Percentiles rank a stretch among this genome's conserved stretches.
These are phyloP conservation scores for Cryphonectria carpinicola DNA, from an alignment of 2,329 filamentous ascomycete species.

Conservation along the genomic window DNA sequence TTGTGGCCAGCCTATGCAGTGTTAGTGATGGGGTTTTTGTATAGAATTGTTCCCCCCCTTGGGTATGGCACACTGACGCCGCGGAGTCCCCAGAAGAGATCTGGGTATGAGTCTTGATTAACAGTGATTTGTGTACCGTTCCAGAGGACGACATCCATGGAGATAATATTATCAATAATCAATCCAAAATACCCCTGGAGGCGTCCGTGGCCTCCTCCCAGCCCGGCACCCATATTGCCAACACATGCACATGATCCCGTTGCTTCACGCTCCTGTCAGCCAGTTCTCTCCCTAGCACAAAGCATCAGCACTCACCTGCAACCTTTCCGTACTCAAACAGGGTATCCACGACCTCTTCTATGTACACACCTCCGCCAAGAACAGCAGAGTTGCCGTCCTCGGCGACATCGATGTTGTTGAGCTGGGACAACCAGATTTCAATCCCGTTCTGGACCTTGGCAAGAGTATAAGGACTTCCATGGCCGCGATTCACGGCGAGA, in stretches of 20 bases:
- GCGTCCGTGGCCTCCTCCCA: constrained; percentile 62
- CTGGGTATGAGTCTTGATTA: constrained; percentile 41
- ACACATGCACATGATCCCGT: constrained; percentile 58
- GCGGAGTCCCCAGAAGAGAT: constrained; percentile 62
- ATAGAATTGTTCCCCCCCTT: neutral
- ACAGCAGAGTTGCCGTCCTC: constrained; percentile 49
- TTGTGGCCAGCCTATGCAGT: constrained; percentile 55
- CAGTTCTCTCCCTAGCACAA: too few species aligned
- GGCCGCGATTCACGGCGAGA: constrained; percentile 55
- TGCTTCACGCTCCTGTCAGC: constrained; percentile 34
- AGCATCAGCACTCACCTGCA: constrained; percentile 32
- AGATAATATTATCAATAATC: constrained; percentile 56
- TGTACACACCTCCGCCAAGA: constrained; percentile 51
- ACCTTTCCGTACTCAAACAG: constrained; percentile 55
- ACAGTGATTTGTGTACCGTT: constrained; percentile 48
- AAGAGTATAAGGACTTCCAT: constrained; percentile 55
- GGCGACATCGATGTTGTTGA: constrained; percentile 48
- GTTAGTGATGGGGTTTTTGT: neutral
- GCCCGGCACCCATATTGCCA: constrained; percentile 45
- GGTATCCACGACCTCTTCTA: constrained; percentile 49
- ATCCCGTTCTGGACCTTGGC: constrained; percentile 54
- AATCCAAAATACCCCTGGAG: constrained; percentile 59
- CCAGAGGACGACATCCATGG: constrained; percentile 55
- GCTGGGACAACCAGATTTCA: constrained; percentile 50
- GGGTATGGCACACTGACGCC: constrained; percentile 37